Percentiles rank a stretch among this genome's conserved stretches.
Conservation (phyloP, 228 moss, liverwort and hornwort genomes). For the Sphagnum fallax region DNA sequence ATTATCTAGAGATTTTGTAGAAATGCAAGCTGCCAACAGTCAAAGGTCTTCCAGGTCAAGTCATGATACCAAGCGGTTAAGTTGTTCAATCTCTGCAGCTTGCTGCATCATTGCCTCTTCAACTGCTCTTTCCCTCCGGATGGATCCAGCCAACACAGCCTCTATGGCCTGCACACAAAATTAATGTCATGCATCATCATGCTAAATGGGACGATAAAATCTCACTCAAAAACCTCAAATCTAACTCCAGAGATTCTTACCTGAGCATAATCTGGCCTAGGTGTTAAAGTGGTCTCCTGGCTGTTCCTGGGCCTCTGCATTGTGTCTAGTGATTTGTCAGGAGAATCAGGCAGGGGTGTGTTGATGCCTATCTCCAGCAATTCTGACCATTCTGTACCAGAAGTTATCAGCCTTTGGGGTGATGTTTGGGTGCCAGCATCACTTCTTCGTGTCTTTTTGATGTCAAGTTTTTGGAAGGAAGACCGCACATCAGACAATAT, state of each 20-base stretch:
- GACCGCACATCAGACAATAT: conserved; percentile 11
- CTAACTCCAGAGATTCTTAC: conserved; percentile 12
- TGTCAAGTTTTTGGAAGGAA: conserved; percentile 19
- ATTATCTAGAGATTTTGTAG: background rate
- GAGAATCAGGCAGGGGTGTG: conserved; percentile 33
- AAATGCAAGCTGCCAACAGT: too few species aligned
- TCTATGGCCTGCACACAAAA: conserved; percentile 59
- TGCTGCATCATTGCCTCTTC: conserved; percentile 85
- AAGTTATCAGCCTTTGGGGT: conserved; percentile 12
- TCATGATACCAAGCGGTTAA: conserved; percentile 76
- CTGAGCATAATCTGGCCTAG: conserved; percentile 54
- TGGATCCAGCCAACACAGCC: conserved; percentile 77
- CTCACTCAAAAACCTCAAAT: too few species aligned
- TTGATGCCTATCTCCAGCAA: conserved; percentile 20
- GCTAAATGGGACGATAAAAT: background rate
- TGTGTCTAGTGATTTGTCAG: conserved; percentile 26
- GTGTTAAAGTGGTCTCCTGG: conserved; percentile 10
- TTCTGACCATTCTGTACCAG: conserved; percentile 6
- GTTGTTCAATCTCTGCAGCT: conserved; percentile 93
- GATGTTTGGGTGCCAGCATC: conserved; percentile 44
- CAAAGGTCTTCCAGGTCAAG: too few species aligned
- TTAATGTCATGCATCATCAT: background rate
- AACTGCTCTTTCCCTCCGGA: conserved; percentile 76
- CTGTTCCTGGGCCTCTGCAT: conserved; percentile 10
- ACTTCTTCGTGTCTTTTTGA: conserved; percentile 29